Conservation (phyloP, 176 grass and related monocot genomes). For the Leersia perrieri region DNA sequence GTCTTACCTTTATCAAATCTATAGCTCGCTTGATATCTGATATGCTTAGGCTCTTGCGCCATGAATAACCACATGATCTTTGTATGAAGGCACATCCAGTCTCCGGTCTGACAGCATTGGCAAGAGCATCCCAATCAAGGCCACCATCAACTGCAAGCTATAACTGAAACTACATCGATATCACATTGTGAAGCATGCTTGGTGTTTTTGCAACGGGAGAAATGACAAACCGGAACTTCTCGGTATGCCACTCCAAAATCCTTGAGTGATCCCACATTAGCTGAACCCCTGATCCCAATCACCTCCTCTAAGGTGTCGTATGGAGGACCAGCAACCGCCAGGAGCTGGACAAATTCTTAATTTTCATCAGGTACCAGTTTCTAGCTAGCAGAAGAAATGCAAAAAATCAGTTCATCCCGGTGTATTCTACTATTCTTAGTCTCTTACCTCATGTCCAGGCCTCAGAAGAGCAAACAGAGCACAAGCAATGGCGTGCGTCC, state of each 20-base stretch:
- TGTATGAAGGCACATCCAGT: conserved; percentile 86
- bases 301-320: conserved; percentile 93
- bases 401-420: background rate
- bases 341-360: conserved; percentile 43
- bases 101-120: conserved; percentile 48
- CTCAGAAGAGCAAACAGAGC: conserved; percentile 83
- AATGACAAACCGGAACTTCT: conserved; percentile 60
- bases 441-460: conserved; percentile 72
- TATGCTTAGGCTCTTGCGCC: conserved; percentile 72
- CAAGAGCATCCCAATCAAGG: conserved; percentile 68
- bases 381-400: background rate
- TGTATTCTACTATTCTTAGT: too few species aligned
- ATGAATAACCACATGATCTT: conserved; percentile 86
- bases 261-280: conserved; percentile 75
- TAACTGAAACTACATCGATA: conserved; percentile 20
- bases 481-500: conserved; percentile 87
- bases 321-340: conserved; percentile 74
- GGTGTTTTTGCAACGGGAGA: background rate
- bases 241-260: conserved; percentile 80
- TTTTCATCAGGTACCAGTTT: conserved; percentile 3
- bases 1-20: conserved; percentile 61
- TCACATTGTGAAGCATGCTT: background rate
- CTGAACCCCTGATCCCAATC: conserved; percentile 77
- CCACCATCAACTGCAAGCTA: conserved; percentile 82
- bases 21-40: conserved; percentile 64